Conservation (phyloP, 805 yeast species). For the Cyberlindnera maritima region DNA sequence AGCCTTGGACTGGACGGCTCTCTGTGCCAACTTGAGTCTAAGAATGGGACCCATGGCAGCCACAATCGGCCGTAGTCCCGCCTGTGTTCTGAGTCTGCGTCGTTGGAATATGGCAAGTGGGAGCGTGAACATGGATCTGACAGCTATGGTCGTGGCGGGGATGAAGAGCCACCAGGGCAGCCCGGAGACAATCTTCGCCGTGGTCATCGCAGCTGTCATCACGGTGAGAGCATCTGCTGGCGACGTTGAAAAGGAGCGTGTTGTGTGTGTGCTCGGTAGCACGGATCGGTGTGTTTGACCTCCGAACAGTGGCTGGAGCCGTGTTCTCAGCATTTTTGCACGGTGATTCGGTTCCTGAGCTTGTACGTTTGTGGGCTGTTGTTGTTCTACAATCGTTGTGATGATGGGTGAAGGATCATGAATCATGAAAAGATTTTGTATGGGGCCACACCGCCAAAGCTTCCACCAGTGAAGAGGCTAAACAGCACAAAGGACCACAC, state of each 20-base stretch:
- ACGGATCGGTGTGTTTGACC: neutral
- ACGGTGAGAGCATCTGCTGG: conserved; percentile 14
- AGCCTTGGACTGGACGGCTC: conserved; percentile 25
- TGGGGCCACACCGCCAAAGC: neutral
- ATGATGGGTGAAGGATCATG: neutral
- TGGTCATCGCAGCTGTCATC: conserved; percentile 37
- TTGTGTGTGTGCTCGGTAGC: neutral
- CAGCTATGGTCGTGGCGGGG: conserved; percentile 65
- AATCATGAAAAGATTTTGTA: neutral
- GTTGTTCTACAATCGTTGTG: neutral
- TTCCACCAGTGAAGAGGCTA: no score
- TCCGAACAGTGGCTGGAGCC: neutral
- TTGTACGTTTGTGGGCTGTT: neutral
- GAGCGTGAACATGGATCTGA: conserved; percentile 66
- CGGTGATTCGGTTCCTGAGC: no score
- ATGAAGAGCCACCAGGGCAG: conserved; percentile 83
- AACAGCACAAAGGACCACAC: no score
- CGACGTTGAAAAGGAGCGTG: conserved; percentile 5
- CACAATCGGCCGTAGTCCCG: conserved; percentile 65
- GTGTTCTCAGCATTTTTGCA: neutral
- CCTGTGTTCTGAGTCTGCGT: conserved; percentile 65
- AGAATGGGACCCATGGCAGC: conserved; percentile 75
- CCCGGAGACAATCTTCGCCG: conserved; percentile 52
- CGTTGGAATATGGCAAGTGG: conserved; percentile 80
- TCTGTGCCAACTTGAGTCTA: conserved; percentile 47